Percentiles rank a stretch among this genome's conserved stretches.
phyloP scores from a whole-genome alignment of 1,139 yeast genomes.

The Magnusiomyces clavatus region DNA sequence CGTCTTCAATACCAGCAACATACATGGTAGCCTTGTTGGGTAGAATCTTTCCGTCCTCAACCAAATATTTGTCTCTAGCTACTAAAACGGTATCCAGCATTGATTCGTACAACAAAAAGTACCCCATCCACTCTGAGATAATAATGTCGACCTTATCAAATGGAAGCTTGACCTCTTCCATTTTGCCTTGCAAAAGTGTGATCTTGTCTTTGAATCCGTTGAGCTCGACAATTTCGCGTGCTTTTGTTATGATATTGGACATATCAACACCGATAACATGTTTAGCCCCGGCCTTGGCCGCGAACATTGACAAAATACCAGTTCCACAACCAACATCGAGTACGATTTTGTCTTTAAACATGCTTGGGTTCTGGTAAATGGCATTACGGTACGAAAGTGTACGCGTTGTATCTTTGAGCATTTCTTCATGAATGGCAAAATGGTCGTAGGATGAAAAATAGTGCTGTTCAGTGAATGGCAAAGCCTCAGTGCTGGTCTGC shows the following conservation, averaged over 20 bases:
- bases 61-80: conserved; percentile 90
- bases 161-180: conserved; percentile 89
- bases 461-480: conserved; percentile 61
- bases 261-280: conserved; percentile 96
- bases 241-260: conserved; percentile 95
- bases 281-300: conserved; percentile 96
- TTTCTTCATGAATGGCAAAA: conserved; percentile 96
- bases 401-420: conserved; percentile 93
- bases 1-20: conserved; percentile 92
- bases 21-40: conserved; percentile 92
- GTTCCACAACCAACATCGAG: conserved; percentile 99
- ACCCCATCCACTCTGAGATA: conserved; percentile 99
- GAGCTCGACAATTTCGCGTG: conserved; percentile 70
- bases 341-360: conserved; percentile 91
- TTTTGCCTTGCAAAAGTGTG: conserved; percentile 83
- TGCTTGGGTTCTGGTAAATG: conserved; percentile 79
- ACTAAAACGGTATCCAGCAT: conserved; percentile 95
- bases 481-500: conserved; percentile 6
- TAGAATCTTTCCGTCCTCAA: conserved; percentile 80
- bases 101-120: conserved; percentile 88
- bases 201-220: conserved; percentile 86
- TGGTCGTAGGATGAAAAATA: conserved; percentile 94
- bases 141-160: conserved; percentile 78
- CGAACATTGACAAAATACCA: conserved; percentile 95
- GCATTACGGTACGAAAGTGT: conserved; percentile 90